These are phyloP conservation scores for Ballota nigra DNA, from an alignment of 257 asterid genomes.

Conservation along the genomic window DNA sequence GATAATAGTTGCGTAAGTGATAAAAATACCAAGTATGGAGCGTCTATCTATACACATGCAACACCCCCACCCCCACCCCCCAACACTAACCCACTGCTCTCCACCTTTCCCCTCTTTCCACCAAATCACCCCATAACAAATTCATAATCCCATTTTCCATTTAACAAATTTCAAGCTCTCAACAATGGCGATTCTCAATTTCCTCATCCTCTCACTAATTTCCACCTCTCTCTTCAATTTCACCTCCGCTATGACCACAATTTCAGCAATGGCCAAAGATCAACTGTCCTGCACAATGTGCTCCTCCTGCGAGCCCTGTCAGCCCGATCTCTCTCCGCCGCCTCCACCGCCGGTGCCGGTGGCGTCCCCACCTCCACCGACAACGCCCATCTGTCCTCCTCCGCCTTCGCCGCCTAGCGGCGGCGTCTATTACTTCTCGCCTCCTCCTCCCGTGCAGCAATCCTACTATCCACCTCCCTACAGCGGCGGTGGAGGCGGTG, in stretches of 20 bases:
- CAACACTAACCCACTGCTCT: neutral
- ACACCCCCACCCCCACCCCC: neutral
- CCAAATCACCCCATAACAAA: slow-evolving; percentile 11
- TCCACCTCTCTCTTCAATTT: neutral
- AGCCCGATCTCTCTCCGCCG: slow-evolving; percentile 55
- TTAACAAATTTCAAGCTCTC: neutral
- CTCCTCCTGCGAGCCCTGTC: slow-evolving; percentile 71
- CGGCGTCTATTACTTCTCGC: slow-evolving; percentile 40
- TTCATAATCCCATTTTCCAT: neutral
- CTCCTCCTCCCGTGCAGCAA: slow-evolving; percentile 48
- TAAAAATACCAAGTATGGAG: slow-evolving; percentile 21
- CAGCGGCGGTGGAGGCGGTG: slow-evolving; percentile 20
- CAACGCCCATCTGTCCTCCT: slow-evolving; percentile 38
- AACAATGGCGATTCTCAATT: slow-evolving; percentile 29
- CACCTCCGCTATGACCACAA: slow-evolving; percentile 39
- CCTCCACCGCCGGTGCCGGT: slow-evolving; percentile 39
- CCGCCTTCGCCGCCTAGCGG: slow-evolving; percentile 32
- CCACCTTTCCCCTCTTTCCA: slow-evolving; percentile 5
- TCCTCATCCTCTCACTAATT: slow-evolving; percentile 22
- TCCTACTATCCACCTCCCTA: slow-evolving; percentile 39
- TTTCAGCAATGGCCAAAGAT: slow-evolving; percentile 46
- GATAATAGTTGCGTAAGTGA: slow-evolving; percentile 26
- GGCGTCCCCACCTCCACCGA: slow-evolving; percentile 35
- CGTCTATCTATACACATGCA: slow-evolving; percentile 34
- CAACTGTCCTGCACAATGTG: slow-evolving; percentile 68